Percentiles rank a stretch among this genome's conserved stretches.
Conservation (phyloP, 1,284 basidiomycete genomes). For the Fistulinella staudtii region DNA sequence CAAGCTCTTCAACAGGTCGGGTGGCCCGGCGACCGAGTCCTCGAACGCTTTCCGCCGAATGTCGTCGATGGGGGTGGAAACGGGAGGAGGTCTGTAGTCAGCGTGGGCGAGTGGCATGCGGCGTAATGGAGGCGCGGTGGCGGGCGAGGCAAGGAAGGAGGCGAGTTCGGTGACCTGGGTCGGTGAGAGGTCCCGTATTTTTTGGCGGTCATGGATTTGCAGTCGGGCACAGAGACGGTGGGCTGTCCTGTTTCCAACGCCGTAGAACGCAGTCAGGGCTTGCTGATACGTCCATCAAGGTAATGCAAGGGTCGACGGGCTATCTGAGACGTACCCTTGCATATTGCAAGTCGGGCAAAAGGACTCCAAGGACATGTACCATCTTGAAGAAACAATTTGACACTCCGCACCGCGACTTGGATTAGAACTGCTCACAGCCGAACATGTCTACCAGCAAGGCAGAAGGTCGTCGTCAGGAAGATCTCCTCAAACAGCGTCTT, state of each 20-base stretch:
- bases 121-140: constrained; percentile 58
- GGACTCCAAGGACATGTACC: constrained; percentile 77
- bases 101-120: constrained; percentile 60
- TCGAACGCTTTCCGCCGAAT: constrained; percentile 31
- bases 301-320: not conserved
- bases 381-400: constrained; percentile 38
- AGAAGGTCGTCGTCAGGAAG: constrained; percentile 76
- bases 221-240: constrained; percentile 83
- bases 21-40: constrained; percentile 22
- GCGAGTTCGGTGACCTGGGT: constrained; percentile 80
- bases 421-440: constrained; percentile 7
- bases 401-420: constrained; percentile 26
- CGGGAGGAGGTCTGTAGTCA: constrained; percentile 45
- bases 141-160: constrained; percentile 84
- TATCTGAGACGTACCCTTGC: constrained; percentile 50
- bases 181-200: constrained; percentile 72
- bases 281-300: constrained; percentile 48
- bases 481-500: constrained; percentile 73
- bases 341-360: constrained; percentile 64
- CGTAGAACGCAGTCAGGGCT: constrained; percentile 82
- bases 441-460: constrained; percentile 63
- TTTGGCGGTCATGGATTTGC: constrained; percentile 78
- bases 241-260: constrained; percentile 72
- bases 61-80: constrained; percentile 42
- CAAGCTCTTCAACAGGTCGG: constrained; percentile 66